Evolutionary conservation across 805 yeast species (phyloP).

Genomic region (Priceomyces carsonii): DNA sequence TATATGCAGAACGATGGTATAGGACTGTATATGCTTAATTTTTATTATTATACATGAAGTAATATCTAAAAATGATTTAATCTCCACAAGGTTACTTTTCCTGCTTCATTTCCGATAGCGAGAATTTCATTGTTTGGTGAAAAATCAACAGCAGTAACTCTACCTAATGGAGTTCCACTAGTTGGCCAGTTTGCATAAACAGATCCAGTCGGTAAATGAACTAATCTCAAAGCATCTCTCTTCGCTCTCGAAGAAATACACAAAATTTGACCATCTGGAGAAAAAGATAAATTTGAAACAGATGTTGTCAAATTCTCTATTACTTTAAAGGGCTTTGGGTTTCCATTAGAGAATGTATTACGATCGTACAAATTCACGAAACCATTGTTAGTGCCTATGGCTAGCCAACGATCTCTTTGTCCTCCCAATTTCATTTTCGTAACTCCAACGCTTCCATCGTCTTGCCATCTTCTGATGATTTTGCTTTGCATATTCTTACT

Average conservation of each 20-base stretch:
- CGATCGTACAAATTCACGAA: conserved; percentile 85
- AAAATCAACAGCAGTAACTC: conserved; percentile 78
- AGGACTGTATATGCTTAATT: no score
- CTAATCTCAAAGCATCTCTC: conserved; percentile 82
- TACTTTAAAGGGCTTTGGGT: conserved; percentile 55
- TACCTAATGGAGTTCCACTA: conserved; percentile 93
- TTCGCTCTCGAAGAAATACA: conserved; percentile 83
- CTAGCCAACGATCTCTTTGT: conserved; percentile 71
- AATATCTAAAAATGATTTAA: conserved; percentile 69
- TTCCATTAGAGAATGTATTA: conserved; percentile 18
- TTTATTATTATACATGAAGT: no score
- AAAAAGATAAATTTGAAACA: conserved; percentile 70
- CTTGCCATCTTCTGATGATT: conserved; percentile 73
- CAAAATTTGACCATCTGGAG: conserved; percentile 85
- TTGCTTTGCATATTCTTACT: conserved; percentile 29
- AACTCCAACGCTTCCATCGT: conserved; percentile 81
- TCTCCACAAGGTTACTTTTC: conserved; percentile 86
- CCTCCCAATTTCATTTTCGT: conserved; percentile 79
- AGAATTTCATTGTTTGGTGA: conserved; percentile 81
- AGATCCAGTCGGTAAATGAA: conserved; percentile 83
- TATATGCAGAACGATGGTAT: conserved; percentile 2
- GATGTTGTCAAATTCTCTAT: conserved; percentile 82
- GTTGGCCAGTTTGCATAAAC: conserved; percentile 98
- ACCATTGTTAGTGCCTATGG: conserved; percentile 87
- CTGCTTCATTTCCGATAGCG: conserved; percentile 88